Evolutionary conservation across 306 rosid species (phyloP).

Genomic region (Glycine soja): DNA sequence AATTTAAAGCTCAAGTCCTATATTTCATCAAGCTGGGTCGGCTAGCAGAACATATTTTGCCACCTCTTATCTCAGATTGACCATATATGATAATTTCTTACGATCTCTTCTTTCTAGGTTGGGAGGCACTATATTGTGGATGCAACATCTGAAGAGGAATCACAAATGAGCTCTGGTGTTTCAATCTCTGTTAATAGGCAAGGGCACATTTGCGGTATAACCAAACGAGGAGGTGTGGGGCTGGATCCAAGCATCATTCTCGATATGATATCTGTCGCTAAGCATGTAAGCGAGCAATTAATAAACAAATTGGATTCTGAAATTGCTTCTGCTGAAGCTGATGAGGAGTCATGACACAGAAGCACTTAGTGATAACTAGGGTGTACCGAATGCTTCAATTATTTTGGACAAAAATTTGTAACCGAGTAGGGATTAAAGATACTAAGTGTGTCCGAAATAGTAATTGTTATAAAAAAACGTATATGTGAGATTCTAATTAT

Average conservation of each 20-base stretch:
- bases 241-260: conserved; percentile 83
- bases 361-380: conserved; percentile 25
- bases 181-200: conserved; percentile 75
- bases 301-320: conserved; percentile 76
- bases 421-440: conserved; percentile 5
- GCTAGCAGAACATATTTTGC: not conserved
- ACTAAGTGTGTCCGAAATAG: not conserved
- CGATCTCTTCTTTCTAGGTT: conserved; percentile 54
- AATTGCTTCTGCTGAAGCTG: conserved; percentile 87
- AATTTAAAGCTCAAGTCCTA: not conserved
- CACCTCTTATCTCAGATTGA: conserved; percentile 13
- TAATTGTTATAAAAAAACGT: too few species aligned
- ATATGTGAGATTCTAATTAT: too few species aligned
- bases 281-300: conserved; percentile 74
- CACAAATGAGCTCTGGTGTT: conserved; percentile 88
- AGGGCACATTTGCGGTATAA: conserved; percentile 77
- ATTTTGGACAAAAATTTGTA: conserved; percentile 14
- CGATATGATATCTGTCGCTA: conserved; percentile 86
- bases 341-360: conserved; percentile 59
- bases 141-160: conserved; percentile 88
- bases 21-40: not conserved
- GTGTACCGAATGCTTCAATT: conserved; percentile 23
- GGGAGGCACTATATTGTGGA: conserved; percentile 88
- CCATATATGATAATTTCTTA: conserved; percentile 5
- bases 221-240: conserved; percentile 86